Evolutionary conservation across 192 early-diverging fungal species (phyloP), one percentile per base, ranked within the genome.

Genomic region (Coemansia sp.): DNA sequence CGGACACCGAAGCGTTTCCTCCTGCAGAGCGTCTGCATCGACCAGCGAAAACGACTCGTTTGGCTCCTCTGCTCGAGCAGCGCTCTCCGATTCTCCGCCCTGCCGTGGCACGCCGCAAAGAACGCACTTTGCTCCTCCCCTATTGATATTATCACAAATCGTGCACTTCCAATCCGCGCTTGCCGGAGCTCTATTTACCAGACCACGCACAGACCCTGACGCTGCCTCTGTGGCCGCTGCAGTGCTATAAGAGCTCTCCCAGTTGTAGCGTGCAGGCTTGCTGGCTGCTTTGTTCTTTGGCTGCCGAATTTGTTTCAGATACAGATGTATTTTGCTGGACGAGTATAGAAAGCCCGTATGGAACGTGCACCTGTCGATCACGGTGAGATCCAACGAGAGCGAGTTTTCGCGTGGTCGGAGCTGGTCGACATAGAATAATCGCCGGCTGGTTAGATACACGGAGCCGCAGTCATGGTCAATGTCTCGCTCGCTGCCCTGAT

Each of bases 391-490:
- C 20, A 86, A 39, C 14, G 73, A 78, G 6, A 83, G 68, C 6
- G 87, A 89, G 20, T 81, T 51, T 29, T 71, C 60, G 4, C 55
- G 63, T 2, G 87, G 81, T 9, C 65, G 50, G 26, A 78, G 70
- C 35, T 72, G 67, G 61, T 91, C 85, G 13, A 95, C 82, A 70
- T 91, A 95, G n/a, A 93, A 62, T 24, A 95, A 61, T 20, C 90
- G 78, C 49, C 85, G 82, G 3, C 66, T 76, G 7, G 92, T 92
- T 37, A 88, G 57, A 48, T 90, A 91, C 15, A 82, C 77, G 0
- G 83, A 81, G 5, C 92, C 92, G 49, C 79, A 80, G 54, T 89
- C 84, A 57, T 83, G 84, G 30, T 83, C 76, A 23, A 79, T 69
- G 59, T 76, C 73, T 19, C 73, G 60, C 41, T 57, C 50, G 1